phyloP scores from a whole-genome alignment of 129 eudicot species.

The Pseudognaphalium luteoalbum region DNA sequence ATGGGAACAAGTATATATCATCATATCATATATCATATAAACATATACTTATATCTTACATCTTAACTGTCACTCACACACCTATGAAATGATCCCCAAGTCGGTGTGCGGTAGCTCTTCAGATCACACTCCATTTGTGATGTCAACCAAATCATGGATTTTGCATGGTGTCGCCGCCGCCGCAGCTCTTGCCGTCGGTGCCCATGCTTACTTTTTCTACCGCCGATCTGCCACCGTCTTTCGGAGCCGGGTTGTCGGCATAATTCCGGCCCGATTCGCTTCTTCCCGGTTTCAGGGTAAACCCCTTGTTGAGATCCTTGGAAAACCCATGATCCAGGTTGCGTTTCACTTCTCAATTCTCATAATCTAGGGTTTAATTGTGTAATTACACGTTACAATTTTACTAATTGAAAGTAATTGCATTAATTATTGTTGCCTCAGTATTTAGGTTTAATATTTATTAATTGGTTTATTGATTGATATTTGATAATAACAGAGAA shows the following conservation, averaged over 20 bases:
- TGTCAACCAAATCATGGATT: constrained; percentile 57
- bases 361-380: constrained; percentile 5
- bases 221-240: constrained; percentile 53
- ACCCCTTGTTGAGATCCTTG: constrained; percentile 87
- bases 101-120: constrained; percentile 36
- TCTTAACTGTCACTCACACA: neutral
- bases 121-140: constrained; percentile 29
- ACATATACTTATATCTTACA: neutral
- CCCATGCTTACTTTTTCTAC: constrained; percentile 56
- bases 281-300: constrained; percentile 88
- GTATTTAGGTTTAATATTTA: constrained; percentile 1
- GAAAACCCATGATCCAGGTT: constrained; percentile 99
- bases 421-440: neutral
- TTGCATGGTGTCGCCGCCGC: constrained; percentile 67
- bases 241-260: constrained; percentile 88
- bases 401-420: neutral
- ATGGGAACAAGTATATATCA: no score
- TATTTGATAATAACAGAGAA: constrained; percentile 55
- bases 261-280: constrained; percentile 91
- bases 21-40: no score
- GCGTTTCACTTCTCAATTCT: neutral
- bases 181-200: constrained; percentile 63
- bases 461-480: neutral
- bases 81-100: constrained; percentile 29
- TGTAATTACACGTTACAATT: neutral